Evolutionary conservation across 495 filamentous ascomycete genomes (phyloP), one percentile per base, ranked within the genome.

Genomic region (Neurospora sp.): DNA sequence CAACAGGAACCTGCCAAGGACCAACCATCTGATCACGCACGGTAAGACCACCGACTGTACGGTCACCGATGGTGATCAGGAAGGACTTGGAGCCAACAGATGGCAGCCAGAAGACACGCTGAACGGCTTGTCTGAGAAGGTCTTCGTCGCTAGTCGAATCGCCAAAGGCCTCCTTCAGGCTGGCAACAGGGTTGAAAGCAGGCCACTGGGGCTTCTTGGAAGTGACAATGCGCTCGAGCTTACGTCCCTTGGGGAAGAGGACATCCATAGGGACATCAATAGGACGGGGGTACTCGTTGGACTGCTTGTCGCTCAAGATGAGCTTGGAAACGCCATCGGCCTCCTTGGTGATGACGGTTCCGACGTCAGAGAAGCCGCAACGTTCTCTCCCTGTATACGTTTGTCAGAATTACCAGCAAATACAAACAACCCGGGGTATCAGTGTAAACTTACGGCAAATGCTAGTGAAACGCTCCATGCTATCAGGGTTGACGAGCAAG

Each of bases 1-100:
- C 89, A 11, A 99, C 94, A 16, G 96, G 96, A n/a, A 91, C 91
- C 79, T 99, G 96, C 94, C 94, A 98, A 39, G 91, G 92, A 10
- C 96, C 96, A 75, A 97, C 94, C 91, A 98, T 95, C 79, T 98
- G 96, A 81, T 98, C 96, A 74, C 93, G 88, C 23, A 91, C 90
- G 35, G 92, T 93, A 41, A 98, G 88, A 69, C 96, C 96, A 72
- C 94, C 94, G 54, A 98, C 96, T 54, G 91, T 93, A 42, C 96
- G 89, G 78, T 98, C 96, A 44, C 91, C 94, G 77, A 98, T 99
- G 3, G 96, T 98, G 77, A 99, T 98, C 14, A 99, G 86, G 86
- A 98, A 99, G 9, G 91, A 94, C 83, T 98, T 98, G 18, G 94
- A 97, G 10, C 93, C 96, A 27, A 98, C 96, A 31, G 93, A 86